Evolutionary conservation across 2,329 filamentous ascomycete species (phyloP), one percentile per base, ranked within the genome.

Genomic region (Colletotrichum sp.): DNA sequence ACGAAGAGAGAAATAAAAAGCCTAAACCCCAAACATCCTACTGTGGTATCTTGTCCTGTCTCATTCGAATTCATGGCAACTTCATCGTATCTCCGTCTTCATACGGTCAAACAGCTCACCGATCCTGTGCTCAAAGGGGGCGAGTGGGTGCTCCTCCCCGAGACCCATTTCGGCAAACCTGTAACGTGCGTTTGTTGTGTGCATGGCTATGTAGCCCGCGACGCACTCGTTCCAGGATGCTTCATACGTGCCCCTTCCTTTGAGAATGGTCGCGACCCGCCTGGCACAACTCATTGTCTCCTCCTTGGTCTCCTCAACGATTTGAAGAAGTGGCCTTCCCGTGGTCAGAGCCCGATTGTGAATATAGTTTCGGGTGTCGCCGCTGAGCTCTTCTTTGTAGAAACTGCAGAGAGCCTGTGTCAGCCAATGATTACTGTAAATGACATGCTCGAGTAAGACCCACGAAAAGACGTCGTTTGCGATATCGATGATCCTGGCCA

Each of bases 381-480:
- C 71, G 13, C 71, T 65, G 28, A 79, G 71, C 62, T 79, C 78
- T 24, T 79, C 78, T 30, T 79, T 79, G 77, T 79, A 79, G 32
- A 79, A 79, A 5, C 78, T 79, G 49, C 32, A 64, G 6, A 24
- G 49, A 34, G n/a, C 66, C 18, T 10, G 18, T 30, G 62, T 73
- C 10, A 73, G 69, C 24, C 18, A 52, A 7, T 10, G n/a, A n/a
- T 49, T 15, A 32, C 8, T 30, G 26, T 15, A 15, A 34, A n/a
- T 6, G 24, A 21, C 28, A 16, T 16, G 12, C 21, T 62, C n/a
- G 32, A 57, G 64, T 16, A 10, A 28, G 34, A 78, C 78, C 76
- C 63, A 79, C 78, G 78, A 79, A n/a, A 79, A 59, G 30, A 79
- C 78, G 63, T 79, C 78, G 63, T 79, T 79, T 26, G 78, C 77